Percentiles rank a stretch among this genome's conserved stretches.
phyloP scores from a whole-genome alignment of 805 yeast genomes.

The Tetrapisispora taiwanensis region DNA sequence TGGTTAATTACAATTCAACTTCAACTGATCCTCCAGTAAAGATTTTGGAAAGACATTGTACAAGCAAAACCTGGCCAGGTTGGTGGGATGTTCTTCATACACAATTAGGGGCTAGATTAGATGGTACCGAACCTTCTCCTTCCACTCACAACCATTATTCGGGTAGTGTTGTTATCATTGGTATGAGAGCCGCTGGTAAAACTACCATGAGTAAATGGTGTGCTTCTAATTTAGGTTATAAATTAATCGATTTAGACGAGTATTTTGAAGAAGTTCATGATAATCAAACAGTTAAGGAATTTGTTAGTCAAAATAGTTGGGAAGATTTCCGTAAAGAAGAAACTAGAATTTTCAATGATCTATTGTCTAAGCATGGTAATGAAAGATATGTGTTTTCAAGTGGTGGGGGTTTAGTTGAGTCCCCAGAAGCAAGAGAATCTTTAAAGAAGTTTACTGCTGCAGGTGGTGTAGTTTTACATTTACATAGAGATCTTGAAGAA shows the following conservation, averaged over 20 bases:
- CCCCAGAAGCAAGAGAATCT: conserved; percentile 50
- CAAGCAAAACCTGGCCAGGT: conserved; percentile 98
- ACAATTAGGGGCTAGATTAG: conserved; percentile 50
- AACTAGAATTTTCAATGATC: conserved; percentile 42
- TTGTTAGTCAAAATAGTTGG: conserved; percentile 68
- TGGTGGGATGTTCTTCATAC: conserved; percentile 95
- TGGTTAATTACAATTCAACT: conserved; percentile 29
- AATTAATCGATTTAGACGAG: conserved; percentile 65
- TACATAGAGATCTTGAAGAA: conserved; percentile 78
- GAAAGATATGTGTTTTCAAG: conserved; percentile 70
- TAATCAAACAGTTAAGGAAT: conserved; percentile 44
- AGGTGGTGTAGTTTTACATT: conserved; percentile 78
- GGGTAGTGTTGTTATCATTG: conserved; percentile 64
- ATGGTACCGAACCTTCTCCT: conserved; percentile 54
- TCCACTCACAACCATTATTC: conserved; percentile 4
- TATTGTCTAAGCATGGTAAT: conserved; percentile 29
- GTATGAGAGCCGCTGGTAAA: conserved; percentile 98
- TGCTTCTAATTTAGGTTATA: conserved; percentile 56
- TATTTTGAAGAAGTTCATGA: conserved; percentile 46
- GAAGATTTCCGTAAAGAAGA: conserved; percentile 72
- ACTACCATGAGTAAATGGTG: conserved; percentile 76
- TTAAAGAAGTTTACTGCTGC: conserved; percentile 43
- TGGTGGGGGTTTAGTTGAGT: conserved; percentile 95
- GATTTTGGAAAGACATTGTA: conserved; percentile 80
- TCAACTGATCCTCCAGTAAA: conserved; percentile 38